These are phyloP conservation scores for Stemphylium vesicarium DNA, from an alignment of 2,329 filamentous ascomycete species.

Conservation along the genomic window DNA sequence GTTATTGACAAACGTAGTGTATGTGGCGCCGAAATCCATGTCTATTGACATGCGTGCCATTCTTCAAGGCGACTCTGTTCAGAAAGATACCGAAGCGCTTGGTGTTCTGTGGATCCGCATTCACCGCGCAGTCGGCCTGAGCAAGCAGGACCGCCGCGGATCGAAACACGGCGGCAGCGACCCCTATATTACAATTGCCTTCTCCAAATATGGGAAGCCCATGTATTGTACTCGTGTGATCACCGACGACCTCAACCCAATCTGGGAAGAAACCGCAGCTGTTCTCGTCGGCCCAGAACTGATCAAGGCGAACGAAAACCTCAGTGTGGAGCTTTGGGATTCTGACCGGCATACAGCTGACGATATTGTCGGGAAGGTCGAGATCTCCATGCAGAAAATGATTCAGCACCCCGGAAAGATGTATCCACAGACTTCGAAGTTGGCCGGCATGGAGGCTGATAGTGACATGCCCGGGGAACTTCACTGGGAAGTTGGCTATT, in stretches of 20 bases:
- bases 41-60: slow-evolving; percentile 89
- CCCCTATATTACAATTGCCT: slow-evolving; percentile 92
- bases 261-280: slow-evolving; percentile 88
- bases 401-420: slow-evolving; percentile 93
- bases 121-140: slow-evolving; percentile 83
- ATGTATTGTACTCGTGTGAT: slow-evolving; percentile 98
- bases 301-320: slow-evolving; percentile 90
- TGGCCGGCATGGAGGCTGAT: slow-evolving; percentile 81
- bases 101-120: slow-evolving; percentile 94
- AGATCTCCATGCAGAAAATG: slow-evolving; percentile 91
- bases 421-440: slow-evolving; percentile 85
- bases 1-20: slow-evolving; percentile 61
- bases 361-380: slow-evolving; percentile 93
- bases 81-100: slow-evolving; percentile 84
- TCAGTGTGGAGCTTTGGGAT: slow-evolving; percentile 95
- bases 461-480: slow-evolving; percentile 91
- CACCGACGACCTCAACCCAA: slow-evolving; percentile 88
- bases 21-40: slow-evolving; percentile 94
- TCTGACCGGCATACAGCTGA: slow-evolving; percentile 91
- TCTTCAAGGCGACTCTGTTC: slow-evolving; percentile 87
- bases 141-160: slow-evolving; percentile 87
- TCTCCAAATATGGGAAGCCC: slow-evolving; percentile 96
- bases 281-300: slow-evolving; percentile 86
- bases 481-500: slow-evolving; percentile 96
- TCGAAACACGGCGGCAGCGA: slow-evolving; percentile 88